A percentile compares a stretch with the other conserved stretches of the same genome.
Conservation (phyloP, 441 rosid species). For the Aquilaria agallochum region DNA sequence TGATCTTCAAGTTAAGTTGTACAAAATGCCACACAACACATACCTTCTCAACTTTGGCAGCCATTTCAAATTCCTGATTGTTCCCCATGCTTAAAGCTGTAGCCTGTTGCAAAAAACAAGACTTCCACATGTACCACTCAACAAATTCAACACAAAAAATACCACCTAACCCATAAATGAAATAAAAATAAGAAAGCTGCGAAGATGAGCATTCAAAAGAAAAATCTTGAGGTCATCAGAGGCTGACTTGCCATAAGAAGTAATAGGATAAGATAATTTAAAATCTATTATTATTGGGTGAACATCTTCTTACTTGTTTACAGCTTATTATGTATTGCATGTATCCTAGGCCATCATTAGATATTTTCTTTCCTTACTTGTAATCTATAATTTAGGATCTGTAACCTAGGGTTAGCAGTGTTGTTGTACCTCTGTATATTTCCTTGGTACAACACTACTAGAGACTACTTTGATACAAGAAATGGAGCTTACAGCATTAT, state of each 20-base stretch:
- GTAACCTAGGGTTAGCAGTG: too few species aligned
- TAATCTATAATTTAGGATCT: too few species aligned
- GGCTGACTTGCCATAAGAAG: conserved; percentile 3
- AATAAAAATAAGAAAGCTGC: neutral
- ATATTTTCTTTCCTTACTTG: too few species aligned
- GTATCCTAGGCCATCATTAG: too few species aligned
- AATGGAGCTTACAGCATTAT: conserved; percentile 60
- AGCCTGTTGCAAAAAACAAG: conserved; percentile 37
- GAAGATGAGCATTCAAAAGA: neutral
- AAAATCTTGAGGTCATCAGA: neutral
- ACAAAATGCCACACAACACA: neutral
- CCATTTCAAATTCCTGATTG: conserved; percentile 82
- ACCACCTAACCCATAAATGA: conserved; percentile 2
- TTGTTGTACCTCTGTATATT: too few species aligned
- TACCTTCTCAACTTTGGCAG: conserved; percentile 91
- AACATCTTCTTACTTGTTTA: too few species aligned
- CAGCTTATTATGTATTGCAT: too few species aligned
- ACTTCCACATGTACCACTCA: too few species aligned
- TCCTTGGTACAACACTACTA: neutral
- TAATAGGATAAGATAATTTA: neutral
- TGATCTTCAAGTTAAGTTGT: too few species aligned
- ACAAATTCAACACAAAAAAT: conserved; percentile 12
- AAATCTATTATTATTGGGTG: too few species aligned
- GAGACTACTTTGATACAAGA: conserved; percentile 6
- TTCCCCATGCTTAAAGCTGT: conserved; percentile 89